Evolutionary conservation across 2,329 filamentous ascomycete genomes (phyloP), one percentile per base, ranked within the genome.

Genomic region (Apiospora sp.): DNA sequence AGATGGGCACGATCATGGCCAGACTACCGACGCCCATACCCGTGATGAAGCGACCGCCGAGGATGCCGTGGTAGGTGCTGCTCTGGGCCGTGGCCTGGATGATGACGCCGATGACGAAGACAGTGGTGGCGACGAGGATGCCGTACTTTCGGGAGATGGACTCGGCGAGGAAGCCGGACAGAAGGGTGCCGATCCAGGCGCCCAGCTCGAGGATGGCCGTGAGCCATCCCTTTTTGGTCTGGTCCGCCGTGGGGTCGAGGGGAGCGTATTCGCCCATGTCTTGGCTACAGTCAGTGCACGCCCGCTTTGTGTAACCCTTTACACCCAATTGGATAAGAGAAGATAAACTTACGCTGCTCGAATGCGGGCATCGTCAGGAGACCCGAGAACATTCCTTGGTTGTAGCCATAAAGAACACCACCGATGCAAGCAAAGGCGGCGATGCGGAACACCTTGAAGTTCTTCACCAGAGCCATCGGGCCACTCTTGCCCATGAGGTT

Each of bases 331-430:
- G 2, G 3, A 46, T 4, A 13, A 13, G 30, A 37, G 19, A n/a
- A 41, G 43, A n/a, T 13, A 7, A 13, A 70, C 87, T 75, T 77
- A 88, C 87, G 87, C 68, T 80, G 77, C 74, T 86, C 82, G 73
- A 90, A 90, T 5, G 87, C 77, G 1, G 83, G 83, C 88, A 91
- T 90, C 22, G 86, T 85, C 12, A 91, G 80, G 10, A 95, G 89
- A 34, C 92, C 92, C n/a, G 89, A 90, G 82, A 94, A 93, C 82
- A 94, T 92, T 76, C 92, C 93, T 80, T 94, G 91, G 78, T 94
- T 94, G 82, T 94, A 94, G 27, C 93, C 92, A 79, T 93, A 90
- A 1, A 90, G 82, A 2, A 90, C 83, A 70, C 90, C 89, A 27
- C 90, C 90, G 58, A 92, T 89, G 73, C 89, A 91, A 8, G 90